Conservation (phyloP, 176 grass and related monocot genomes). For the Carex pumila region DNA sequence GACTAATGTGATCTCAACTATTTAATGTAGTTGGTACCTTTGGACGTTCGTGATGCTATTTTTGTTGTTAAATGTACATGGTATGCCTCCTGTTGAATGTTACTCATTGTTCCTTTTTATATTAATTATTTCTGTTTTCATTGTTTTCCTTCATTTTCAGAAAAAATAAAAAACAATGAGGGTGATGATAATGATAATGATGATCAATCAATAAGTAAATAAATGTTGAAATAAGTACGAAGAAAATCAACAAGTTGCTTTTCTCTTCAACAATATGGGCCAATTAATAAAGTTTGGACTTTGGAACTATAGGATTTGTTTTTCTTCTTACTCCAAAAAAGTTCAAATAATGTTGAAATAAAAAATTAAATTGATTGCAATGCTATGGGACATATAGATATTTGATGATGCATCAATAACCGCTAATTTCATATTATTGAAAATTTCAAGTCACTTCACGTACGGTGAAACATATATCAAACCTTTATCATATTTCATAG, state of each 20-base stretch:
- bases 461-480: too few relatives aligned
- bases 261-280: not conserved
- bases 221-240: too few relatives aligned
- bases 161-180: not conserved
- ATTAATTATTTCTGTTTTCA: not conserved
- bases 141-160: not conserved
- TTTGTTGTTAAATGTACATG: conserved; percentile 68
- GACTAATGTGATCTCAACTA: not conserved
- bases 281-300: too few relatives aligned
- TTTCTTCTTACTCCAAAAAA: not conserved
- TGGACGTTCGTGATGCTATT: conserved; percentile 81
- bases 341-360: too few relatives aligned
- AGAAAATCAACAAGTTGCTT: not conserved
- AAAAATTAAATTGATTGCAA: too few relatives aligned
- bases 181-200: not conserved
- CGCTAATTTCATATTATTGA: too few relatives aligned
- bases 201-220: not conserved
- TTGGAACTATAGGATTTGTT: too few relatives aligned
- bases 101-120: not conserved
- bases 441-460: too few relatives aligned
- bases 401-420: too few relatives aligned
- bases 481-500: too few relatives aligned
- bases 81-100: conserved; percentile 24
- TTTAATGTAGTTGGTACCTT: conserved; percentile 69
- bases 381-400: too few relatives aligned